Conservation (phyloP, 164 flowering plant genomes). For the Chimonanthus salicifolius region DNA sequence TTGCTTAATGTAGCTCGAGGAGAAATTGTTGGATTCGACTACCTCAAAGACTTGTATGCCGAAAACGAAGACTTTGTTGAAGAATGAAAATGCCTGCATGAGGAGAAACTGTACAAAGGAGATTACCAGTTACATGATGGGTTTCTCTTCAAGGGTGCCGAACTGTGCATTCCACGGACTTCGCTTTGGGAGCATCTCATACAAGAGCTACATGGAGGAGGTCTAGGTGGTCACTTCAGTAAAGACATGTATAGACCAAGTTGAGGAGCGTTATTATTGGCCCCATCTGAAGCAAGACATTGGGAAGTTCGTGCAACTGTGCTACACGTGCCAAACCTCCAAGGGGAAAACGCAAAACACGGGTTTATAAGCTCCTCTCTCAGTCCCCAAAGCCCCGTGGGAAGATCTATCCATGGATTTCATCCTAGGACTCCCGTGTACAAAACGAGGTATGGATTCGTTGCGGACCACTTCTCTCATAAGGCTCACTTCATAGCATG, state of each 20-base stretch:
- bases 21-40: not conserved
- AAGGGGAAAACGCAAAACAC: no score
- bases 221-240: constrained; percentile 2
- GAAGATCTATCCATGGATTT: no score
- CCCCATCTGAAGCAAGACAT: no score
- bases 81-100: not conserved
- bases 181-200: not conserved
- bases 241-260: not conserved
- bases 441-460: no score
- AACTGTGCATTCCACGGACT: not conserved
- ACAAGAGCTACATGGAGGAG: constrained; percentile 1
- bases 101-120: no score
- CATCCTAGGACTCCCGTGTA: no score
- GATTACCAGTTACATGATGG: not conserved
- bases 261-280: not conserved
- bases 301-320: no score
- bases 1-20: not conserved
- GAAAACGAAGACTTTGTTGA: not conserved
- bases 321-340: no score
- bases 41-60: not conserved
- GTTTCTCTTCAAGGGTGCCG: not conserved
- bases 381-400: no score
- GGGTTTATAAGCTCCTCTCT: no score
- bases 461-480: no score
- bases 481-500: no score